A percentile compares a stretch with the other conserved stretches of the same genome.
Evolutionary conservation across 129 eudicot species (phyloP).

Genomic region (Flaveria brownii): DNA sequence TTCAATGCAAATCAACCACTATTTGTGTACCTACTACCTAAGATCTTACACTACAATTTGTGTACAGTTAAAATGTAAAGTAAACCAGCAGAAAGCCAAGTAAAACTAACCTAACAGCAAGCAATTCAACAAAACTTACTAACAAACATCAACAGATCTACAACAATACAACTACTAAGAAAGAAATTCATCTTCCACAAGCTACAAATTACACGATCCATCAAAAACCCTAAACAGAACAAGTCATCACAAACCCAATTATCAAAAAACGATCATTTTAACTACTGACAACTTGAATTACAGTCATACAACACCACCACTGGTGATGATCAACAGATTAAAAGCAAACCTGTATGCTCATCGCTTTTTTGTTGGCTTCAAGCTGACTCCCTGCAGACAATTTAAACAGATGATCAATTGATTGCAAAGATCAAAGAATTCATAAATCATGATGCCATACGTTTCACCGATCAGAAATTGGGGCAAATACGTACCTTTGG

Average conservation of each 20-base stretch:
- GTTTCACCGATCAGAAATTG: neutral
- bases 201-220: no score
- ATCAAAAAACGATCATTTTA: neutral
- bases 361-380: constrained; percentile 75
- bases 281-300: neutral
- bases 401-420: constrained; percentile 11
- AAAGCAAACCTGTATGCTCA: constrained; percentile 65
- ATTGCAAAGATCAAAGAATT: neutral
- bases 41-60: no score
- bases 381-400: constrained; percentile 71
- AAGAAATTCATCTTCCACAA: no score
- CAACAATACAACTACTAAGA: neutral
- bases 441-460: neutral
- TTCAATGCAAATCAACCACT: no score
- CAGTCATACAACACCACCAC: neutral
- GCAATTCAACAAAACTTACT: neutral
- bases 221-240: neutral
- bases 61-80: neutral
- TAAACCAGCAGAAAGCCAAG: neutral
- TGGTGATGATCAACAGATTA: constrained; percentile 6
- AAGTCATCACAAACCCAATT: neutral
- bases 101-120: neutral
- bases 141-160: constrained; percentile 26
- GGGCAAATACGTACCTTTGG: constrained; percentile 40
- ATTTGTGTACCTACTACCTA: constrained; percentile 4